phyloP scores from a whole-genome alignment of 2,329 filamentous ascomycete genomes.

The Orbilia quercus region DNA sequence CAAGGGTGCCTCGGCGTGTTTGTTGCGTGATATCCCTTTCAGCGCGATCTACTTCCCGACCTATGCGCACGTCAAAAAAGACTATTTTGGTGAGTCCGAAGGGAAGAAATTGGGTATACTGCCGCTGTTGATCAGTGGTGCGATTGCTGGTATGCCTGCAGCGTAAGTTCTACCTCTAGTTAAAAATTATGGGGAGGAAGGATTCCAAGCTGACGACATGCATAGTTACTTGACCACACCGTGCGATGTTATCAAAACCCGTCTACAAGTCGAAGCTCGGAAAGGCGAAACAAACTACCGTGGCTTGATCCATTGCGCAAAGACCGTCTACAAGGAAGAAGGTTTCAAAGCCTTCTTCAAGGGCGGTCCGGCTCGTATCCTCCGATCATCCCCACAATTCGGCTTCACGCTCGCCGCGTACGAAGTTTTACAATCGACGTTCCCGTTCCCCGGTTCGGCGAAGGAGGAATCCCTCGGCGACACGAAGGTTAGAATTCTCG shows the following conservation, averaged over 20 bases:
- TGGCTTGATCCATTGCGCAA: slow-evolving; percentile 84
- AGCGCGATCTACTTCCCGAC: slow-evolving; percentile 99
- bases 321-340: slow-evolving; percentile 86
- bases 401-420: slow-evolving; percentile 97
- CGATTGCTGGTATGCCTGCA: slow-evolving; percentile 90
- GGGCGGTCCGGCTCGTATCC: slow-evolving; percentile 91
- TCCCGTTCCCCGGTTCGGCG: slow-evolving; percentile 76
- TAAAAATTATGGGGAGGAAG: not conserved
- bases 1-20: slow-evolving; percentile 93
- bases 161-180: slow-evolving; percentile 63
- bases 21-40: slow-evolving; percentile 96
- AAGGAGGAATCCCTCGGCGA: slow-evolving; percentile 23
- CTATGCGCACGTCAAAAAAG: slow-evolving; percentile 92
- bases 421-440: slow-evolving; percentile 82
- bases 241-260: slow-evolving; percentile 98
- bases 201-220: not conserved
- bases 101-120: slow-evolving; percentile 89
- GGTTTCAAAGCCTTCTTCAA: slow-evolving; percentile 98
- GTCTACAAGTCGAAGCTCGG: slow-evolving; percentile 94
- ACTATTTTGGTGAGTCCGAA: slow-evolving; percentile 84
- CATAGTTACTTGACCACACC: slow-evolving; percentile 86
- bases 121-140: slow-evolving; percentile 92
- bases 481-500: slow-evolving; percentile 65
- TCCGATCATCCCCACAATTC: slow-evolving; percentile 96
- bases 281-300: slow-evolving; percentile 91